Conservation (phyloP, 192 early-diverging fungal species). For the Entomortierella parvispora region DNA sequence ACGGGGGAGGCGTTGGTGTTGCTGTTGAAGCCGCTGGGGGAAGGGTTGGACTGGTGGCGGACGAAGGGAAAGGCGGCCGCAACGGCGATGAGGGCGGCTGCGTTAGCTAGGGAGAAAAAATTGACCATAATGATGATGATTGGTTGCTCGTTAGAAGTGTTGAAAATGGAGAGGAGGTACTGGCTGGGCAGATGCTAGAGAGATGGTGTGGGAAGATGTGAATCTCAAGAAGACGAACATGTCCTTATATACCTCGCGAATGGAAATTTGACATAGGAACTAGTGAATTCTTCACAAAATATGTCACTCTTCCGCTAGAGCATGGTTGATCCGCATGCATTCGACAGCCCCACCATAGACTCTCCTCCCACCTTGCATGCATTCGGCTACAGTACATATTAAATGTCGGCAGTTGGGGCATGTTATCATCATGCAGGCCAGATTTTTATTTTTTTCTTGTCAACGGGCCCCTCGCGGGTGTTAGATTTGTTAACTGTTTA, state of each 20-base stretch:
- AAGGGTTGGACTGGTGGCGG: background rate
- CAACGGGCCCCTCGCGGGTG: too few relatives aligned
- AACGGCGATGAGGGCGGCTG: conserved; percentile 4
- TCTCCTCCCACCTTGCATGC: conserved; percentile 1
- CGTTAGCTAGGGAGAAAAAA: background rate
- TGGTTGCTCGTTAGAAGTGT: conserved; percentile 10
- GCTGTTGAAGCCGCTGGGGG: conserved; percentile 10
- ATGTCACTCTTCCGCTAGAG: conserved; percentile 3
- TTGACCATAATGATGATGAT: conserved; percentile 12
- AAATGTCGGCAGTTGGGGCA: too few relatives aligned
- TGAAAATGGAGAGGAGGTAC: conserved; percentile 2
- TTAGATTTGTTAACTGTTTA: too few relatives aligned
- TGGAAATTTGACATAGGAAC: conserved; percentile 3
- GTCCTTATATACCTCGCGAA: conserved; percentile 13
- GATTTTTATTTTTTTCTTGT: too few relatives aligned
- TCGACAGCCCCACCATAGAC: conserved; percentile 1
- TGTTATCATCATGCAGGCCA: too few relatives aligned
- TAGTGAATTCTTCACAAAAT: conserved; percentile 10
- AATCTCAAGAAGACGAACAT: conserved; percentile 2
- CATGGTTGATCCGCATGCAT: conserved; percentile 14
- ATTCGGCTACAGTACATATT: too few relatives aligned
- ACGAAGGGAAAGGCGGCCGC: conserved; percentile 2
- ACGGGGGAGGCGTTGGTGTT: conserved; percentile 8
- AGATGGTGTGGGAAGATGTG: background rate
- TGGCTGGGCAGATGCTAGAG: conserved; percentile 1